These are phyloP conservation scores for Aspergillus indologenus DNA, from an alignment of 495 filamentous ascomycete species.

Conservation along the genomic window DNA sequence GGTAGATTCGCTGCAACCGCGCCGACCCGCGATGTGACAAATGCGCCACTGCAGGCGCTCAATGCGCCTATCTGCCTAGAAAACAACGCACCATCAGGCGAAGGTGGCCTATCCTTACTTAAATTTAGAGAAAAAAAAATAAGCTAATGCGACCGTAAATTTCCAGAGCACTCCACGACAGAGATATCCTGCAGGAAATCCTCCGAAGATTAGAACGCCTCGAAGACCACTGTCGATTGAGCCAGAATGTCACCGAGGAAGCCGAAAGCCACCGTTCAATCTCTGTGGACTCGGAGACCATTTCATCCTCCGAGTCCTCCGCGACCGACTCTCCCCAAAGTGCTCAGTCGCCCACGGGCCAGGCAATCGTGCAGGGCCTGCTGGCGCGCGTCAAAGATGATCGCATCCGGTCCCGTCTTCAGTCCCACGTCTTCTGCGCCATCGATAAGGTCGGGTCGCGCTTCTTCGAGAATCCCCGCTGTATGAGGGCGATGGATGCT, in stretches of 20 bases:
- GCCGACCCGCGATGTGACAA: constrained; percentile 22
- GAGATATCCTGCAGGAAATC: constrained; percentile 15
- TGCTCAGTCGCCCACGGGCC: not conserved
- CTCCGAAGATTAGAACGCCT: constrained; percentile 21
- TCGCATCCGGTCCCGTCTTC: constrained; percentile 5
- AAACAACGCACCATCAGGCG: constrained; percentile 17
- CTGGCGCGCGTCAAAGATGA: constrained; percentile 13
- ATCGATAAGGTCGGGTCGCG: constrained; percentile 11
- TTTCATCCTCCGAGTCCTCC: not conserved
- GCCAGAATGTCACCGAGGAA: not conserved
- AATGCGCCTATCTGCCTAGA: constrained; percentile 18
- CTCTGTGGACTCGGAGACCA: constrained; percentile 7
- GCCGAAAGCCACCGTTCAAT: constrained; percentile 7
- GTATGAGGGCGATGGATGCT: constrained; percentile 11
- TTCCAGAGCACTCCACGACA: constrained; percentile 5
- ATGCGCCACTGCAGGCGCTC: constrained; percentile 13
- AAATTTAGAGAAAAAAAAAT: too few species aligned
- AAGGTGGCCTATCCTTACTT: too few species aligned
- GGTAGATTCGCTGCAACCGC: constrained; percentile 24
- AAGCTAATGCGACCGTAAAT: not conserved
- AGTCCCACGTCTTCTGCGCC: constrained; percentile 20
- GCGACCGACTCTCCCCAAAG: not conserved
- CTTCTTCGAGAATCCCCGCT: constrained; percentile 15
- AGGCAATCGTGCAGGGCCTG: not conserved
- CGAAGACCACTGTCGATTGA: constrained; percentile 20